Conservation (phyloP, 495 filamentous ascomycete species). For the Pyrenula aspistea region DNA sequence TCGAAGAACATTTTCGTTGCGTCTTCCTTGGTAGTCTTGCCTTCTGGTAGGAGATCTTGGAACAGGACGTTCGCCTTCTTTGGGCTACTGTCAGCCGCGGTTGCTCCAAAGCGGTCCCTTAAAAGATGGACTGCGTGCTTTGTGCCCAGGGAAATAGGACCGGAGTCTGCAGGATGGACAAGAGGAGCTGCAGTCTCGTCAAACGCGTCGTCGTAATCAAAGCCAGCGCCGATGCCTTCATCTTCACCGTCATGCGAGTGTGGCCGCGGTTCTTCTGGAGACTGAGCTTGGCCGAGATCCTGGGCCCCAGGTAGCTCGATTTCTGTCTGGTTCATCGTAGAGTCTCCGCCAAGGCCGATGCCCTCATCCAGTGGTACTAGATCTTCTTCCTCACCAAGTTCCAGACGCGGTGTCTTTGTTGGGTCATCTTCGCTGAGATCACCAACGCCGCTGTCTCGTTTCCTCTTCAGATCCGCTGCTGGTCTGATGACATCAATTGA, state of each 20-base stretch:
- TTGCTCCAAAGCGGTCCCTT: constrained; percentile 67
- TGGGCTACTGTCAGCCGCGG: constrained; percentile 35
- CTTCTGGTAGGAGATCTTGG: constrained; percentile 81
- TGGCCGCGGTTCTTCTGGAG: constrained; percentile 19
- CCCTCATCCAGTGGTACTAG: constrained; percentile 31
- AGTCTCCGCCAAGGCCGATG: constrained; percentile 35
- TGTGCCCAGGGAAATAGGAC: constrained; percentile 76
- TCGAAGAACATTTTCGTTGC: constrained; percentile 99
- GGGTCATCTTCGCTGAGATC: constrained; percentile 57
- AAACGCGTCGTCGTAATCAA: constrained; percentile 33
- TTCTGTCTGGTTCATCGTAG: constrained; percentile 32
- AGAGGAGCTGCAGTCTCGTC: constrained; percentile 67
- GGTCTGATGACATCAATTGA: constrained; percentile 69
- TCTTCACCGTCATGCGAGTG: constrained; percentile 10
- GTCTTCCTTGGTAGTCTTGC: constrained; percentile 64
- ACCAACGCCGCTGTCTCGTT: constrained; percentile 79
- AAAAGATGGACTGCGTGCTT: constrained; percentile 93
- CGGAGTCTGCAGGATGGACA: constrained; percentile 66
- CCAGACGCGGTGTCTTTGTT: constrained; percentile 55
- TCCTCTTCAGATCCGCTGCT: constrained; percentile 77
- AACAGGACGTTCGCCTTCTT: constrained; percentile 73
- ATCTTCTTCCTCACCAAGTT: constrained; percentile 56
- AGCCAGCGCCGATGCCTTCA: constrained; percentile 4
- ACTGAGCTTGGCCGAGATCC: constrained; percentile 44
- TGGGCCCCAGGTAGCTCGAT: constrained; percentile 58